Base-by-base conservation (phyloP, 1,139 yeast genomes). In the Nakaseomyces uthaithaninus region DNA sequence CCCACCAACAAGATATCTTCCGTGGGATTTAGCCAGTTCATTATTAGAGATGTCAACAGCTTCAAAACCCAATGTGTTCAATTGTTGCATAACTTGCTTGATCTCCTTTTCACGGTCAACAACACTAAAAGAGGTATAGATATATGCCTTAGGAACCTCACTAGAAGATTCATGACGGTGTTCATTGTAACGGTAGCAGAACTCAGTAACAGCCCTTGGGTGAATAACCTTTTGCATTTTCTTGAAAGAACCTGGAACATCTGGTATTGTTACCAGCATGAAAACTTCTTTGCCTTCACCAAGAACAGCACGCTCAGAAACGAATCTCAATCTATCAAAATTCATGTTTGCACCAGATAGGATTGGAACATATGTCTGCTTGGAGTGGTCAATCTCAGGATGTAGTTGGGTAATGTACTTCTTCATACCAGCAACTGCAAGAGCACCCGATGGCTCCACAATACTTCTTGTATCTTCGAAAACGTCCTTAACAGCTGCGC, bases 211-310 rank as follows among this genome's bases (percentile, higher is more conserved):
- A 3, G 81, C 72, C 63, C 97, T 75, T 44, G 98, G 97, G 47
- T 79, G 77, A 36, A 93, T 76, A 35, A 84, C 71, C 31, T 71
- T 69, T 54, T 85, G 93, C 45, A 91, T 71, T 47, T 74, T 74
- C 44, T 75, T 72, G 65, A 91, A 91, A 42, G 94, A 84, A 26
- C 98, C 98, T 10, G 96, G 94, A 40, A 68, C 64, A 63, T 91
- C 97, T 11, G 97, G 97, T 47, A 91, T 86, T 31, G 87, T 79
- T 8, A 87, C 87, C 35, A 84, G 77, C 67, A 91, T 71, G 50
- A 94, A 91, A 9, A 87, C 95, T 66, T 91, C 99, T 53, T 81
- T 84, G 42, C 97, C 98, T 63, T 91, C 97, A 66, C 98, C 99
- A 20, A 91, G 73, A 42, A 86, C 94, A 4, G 98, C 96, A 64